Evolutionary conservation across 352 stramenopile genomes (phyloP).

Genomic region (Phytophthora hybrid): DNA sequence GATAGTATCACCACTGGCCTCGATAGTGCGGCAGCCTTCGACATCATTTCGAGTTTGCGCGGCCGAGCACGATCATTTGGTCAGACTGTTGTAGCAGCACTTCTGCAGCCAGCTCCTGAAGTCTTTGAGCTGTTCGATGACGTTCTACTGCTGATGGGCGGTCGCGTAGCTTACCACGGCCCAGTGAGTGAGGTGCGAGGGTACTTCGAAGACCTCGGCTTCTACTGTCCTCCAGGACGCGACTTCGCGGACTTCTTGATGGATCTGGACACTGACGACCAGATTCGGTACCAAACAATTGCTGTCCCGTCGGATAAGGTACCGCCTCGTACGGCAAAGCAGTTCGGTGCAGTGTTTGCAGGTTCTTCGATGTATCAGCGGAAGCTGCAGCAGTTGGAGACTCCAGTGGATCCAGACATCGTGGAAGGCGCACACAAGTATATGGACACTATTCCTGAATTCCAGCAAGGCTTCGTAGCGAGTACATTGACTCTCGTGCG

Average conservation of each 20-base stretch:
- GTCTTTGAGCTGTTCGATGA: conserved; percentile 67
- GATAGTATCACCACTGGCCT: conserved; percentile 77
- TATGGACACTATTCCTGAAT: conserved; percentile 73
- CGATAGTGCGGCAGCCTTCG: conserved; percentile 63
- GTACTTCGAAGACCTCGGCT: conserved; percentile 59
- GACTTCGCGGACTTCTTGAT: conserved; percentile 61
- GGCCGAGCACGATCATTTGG: conserved; percentile 45
- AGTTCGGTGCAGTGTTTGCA: conserved; percentile 47
- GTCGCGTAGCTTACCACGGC: conserved; percentile 83
- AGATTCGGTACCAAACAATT: conserved; percentile 46
- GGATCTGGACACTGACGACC: conserved; percentile 50
- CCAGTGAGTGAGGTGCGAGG: conserved; percentile 29
- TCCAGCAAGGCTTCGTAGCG: conserved; percentile 41
- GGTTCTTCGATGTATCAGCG: conserved; percentile 33
- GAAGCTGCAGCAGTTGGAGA: conserved; percentile 28
- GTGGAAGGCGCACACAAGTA: conserved; percentile 63
- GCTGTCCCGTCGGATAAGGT: conserved; percentile 5
- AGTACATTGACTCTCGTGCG: conserved; percentile 44
- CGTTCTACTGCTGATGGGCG: conserved; percentile 64
- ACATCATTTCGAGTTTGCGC: conserved; percentile 52
- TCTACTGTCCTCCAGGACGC: conserved; percentile 45
- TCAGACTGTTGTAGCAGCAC: conserved; percentile 67
- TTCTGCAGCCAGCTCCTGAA: conserved; percentile 86
- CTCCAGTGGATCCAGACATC: conserved; percentile 20
- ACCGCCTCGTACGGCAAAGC: conserved; percentile 26